Conservation (phyloP, 306 rosid species). For the Castanea crenata region DNA sequence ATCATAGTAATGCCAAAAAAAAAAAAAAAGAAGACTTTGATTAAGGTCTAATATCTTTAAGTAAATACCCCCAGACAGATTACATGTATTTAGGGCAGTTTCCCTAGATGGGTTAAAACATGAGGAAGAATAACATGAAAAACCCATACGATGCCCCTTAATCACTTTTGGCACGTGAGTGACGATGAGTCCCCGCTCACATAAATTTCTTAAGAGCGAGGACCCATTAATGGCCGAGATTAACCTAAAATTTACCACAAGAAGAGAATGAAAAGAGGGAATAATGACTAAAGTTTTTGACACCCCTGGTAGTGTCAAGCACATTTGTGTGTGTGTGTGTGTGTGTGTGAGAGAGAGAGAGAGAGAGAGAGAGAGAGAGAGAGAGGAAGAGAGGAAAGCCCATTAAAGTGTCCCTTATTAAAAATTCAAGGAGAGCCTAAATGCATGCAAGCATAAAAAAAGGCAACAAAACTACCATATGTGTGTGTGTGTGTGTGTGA, state of each 20-base stretch:
- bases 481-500: too few species aligned
- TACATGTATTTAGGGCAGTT: not conserved
- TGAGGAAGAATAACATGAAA: not conserved
- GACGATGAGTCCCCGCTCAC: not conserved
- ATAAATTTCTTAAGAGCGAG: not conserved
- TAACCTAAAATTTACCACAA: not conserved
- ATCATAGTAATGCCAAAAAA: not conserved
- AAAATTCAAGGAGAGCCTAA: too few species aligned
- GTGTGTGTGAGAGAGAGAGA: too few species aligned
- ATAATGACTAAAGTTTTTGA: not conserved
- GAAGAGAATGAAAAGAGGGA: not conserved
- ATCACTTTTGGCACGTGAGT: not conserved
- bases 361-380: too few species aligned
- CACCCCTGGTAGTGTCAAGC: not conserved
- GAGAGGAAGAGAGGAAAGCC: not conserved
- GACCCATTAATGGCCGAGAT: not conserved
- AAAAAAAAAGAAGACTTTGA: not conserved
- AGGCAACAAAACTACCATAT: not conserved
- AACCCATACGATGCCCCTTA: not conserved
- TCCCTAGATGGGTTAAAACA: not conserved
- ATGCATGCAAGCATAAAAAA: too few species aligned
- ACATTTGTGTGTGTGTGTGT: not conserved
- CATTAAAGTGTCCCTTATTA: not conserved
- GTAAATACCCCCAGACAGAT: not conserved
- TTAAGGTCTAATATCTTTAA: not conserved